Percentiles rank a stretch among this genome's conserved stretches.
Evolutionary conservation across 2,329 filamentous ascomycete genomes (phyloP).

Genomic region (Fusarium dimerum): DNA sequence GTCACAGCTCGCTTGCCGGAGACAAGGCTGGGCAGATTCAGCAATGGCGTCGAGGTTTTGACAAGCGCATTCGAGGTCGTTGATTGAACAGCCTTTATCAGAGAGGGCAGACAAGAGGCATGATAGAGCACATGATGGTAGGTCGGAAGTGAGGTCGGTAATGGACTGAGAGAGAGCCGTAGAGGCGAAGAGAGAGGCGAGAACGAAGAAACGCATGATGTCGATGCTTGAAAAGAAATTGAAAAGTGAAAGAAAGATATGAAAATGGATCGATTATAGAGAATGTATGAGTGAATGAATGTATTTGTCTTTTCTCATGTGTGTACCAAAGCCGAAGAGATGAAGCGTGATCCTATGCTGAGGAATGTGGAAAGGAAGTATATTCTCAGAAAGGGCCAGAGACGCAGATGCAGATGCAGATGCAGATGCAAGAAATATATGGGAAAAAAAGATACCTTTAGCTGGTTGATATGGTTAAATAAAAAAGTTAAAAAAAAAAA

Average conservation of each 20-base stretch:
- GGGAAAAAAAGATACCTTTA: too few relatives aligned
- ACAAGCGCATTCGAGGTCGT: constrained; percentile 43
- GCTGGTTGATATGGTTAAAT: too few relatives aligned
- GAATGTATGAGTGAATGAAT: too few relatives aligned
- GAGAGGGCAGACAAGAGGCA: constrained; percentile 38
- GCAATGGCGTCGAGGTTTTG: constrained; percentile 37
- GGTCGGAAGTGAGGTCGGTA: constrained; percentile 17
- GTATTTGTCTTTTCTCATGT: too few relatives aligned
- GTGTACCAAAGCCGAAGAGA: too few relatives aligned
- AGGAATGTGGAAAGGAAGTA: too few relatives aligned
- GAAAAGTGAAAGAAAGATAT: constrained; percentile 1
- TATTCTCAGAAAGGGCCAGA: too few relatives aligned
- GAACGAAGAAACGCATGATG: constrained; percentile 5
- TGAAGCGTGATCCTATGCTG: too few relatives aligned
- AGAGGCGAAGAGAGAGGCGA: constrained; percentile 14
- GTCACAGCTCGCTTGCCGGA: constrained; percentile 36
- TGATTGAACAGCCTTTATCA: constrained; percentile 34
- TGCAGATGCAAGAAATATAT: too few relatives aligned
- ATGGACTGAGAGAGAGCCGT: constrained; percentile 8
- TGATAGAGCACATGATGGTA: constrained; percentile 41
- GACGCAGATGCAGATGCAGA: too few relatives aligned
- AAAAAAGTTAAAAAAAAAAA: not conserved
- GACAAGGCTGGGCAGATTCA: constrained; percentile 36
- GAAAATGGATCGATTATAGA: not conserved
- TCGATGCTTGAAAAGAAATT: constrained; percentile 1